Evolutionary conservation across 139 green algal genomes (phyloP).

Genomic region (Chlamydomonas eustigma): DNA sequence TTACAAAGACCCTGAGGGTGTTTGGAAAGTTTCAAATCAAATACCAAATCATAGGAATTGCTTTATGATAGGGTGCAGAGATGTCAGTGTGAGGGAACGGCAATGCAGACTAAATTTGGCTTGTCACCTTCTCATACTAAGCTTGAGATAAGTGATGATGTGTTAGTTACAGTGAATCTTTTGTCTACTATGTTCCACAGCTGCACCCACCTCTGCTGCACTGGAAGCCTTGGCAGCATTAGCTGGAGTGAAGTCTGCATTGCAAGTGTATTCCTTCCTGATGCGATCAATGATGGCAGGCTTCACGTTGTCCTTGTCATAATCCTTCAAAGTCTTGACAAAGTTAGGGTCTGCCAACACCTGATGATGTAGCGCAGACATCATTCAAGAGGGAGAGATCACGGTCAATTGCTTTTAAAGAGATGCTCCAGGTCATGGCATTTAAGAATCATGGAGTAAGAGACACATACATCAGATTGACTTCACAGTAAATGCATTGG

Average conservation of each 20-base stretch:
- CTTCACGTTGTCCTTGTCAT: conserved; percentile 72
- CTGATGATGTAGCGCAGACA: too few species aligned
- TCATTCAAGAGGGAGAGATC: conserved; percentile 45
- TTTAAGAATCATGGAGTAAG: too few species aligned
- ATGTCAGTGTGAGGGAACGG: neutral
- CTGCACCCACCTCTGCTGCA: conserved; percentile 46
- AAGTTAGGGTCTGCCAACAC: conserved; percentile 72
- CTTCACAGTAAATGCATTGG: too few species aligned
- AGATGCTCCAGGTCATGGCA: too few species aligned
- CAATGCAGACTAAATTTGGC: too few species aligned
- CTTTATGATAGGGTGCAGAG: neutral
- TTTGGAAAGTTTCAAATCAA: neutral
- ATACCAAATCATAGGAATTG: neutral
- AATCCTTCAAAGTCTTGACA: conserved; percentile 65
- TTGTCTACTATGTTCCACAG: neutral
- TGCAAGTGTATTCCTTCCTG: conserved; percentile 58
- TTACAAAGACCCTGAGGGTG: conserved; percentile 71
- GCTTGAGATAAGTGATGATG: neutral
- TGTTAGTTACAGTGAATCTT: neutral
- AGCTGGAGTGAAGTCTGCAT: conserved; percentile 62
- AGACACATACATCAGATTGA: neutral
- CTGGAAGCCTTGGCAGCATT: conserved; percentile 58
- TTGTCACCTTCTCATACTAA: too few species aligned
- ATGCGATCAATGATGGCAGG: conserved; percentile 62
- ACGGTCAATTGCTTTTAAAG: neutral